A percentile compares a stretch with the other conserved stretches of the same genome.
Conservation (phyloP, 1,139 yeast genomes). For the Candida tetrigidarum region DNA sequence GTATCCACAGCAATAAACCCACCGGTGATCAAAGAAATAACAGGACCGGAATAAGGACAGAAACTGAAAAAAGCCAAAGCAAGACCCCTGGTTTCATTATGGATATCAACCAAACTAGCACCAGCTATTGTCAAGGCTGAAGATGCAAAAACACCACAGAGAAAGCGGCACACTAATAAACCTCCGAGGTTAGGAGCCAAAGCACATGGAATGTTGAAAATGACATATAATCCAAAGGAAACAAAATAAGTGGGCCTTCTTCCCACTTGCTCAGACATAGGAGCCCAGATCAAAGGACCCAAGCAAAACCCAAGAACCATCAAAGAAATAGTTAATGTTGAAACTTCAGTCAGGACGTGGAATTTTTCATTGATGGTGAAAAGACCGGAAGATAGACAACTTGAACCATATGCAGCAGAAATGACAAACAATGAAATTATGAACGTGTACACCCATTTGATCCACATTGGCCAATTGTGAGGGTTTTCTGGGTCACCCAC, state of each 20-base stretch:
- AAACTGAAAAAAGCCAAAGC: slow-evolving; percentile 92
- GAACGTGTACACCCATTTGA: slow-evolving; percentile 72
- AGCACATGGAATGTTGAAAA: slow-evolving; percentile 91
- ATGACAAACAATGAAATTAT: slow-evolving; percentile 71
- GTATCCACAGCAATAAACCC: slow-evolving; percentile 82
- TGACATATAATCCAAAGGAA: slow-evolving; percentile 72
- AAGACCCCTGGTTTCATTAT: slow-evolving; percentile 78
- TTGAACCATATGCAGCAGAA: slow-evolving; percentile 89
- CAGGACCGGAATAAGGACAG: slow-evolving; percentile 94
- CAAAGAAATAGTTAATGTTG: slow-evolving; percentile 76
- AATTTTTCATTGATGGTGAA: slow-evolving; percentile 64
- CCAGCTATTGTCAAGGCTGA: slow-evolving; percentile 88
- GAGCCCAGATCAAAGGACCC: slow-evolving; percentile 93
- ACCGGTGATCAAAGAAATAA: slow-evolving; percentile 85
- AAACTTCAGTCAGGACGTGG: slow-evolving; percentile 75
- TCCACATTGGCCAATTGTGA: slow-evolving; percentile 68
- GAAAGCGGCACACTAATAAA: slow-evolving; percentile 75
- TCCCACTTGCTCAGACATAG: slow-evolving; percentile 84
- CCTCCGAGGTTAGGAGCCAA: slow-evolving; percentile 84
- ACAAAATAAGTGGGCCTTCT: slow-evolving; percentile 82
- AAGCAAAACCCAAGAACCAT: slow-evolving; percentile 90
- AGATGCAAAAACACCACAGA: slow-evolving; percentile 85
- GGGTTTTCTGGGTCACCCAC: slow-evolving; percentile 86
- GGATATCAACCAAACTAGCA: slow-evolving; percentile 89
- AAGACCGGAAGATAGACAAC: slow-evolving; percentile 87